Conservation (phyloP, 345 rosid genomes). For the Pelargonium nanum region DNA sequence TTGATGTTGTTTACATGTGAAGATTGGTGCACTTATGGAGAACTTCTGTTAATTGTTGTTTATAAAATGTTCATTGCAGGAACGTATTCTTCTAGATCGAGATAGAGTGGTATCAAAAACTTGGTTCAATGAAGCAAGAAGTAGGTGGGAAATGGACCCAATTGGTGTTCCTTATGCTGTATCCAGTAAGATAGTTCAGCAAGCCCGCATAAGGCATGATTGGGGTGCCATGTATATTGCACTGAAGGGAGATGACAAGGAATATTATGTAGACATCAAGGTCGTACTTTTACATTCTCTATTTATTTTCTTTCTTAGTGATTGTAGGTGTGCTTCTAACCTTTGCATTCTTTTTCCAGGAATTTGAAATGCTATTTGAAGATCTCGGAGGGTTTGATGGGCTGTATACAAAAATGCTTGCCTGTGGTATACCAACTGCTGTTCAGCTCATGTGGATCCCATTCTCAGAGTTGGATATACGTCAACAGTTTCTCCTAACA, state of each 20-base stretch:
- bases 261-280: slow-evolving; percentile 64
- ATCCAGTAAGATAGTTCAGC: slow-evolving; percentile 63
- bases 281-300: slow-evolving; percentile 29
- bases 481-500: slow-evolving; percentile 60
- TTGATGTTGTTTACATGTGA: no score
- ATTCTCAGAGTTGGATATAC: slow-evolving; percentile 65
- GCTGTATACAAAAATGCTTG: slow-evolving; percentile 83
- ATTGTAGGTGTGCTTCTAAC: no score
- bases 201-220: slow-evolving; percentile 86
- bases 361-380: slow-evolving; percentile 74
- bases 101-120: slow-evolving; percentile 84
- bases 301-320: no score
- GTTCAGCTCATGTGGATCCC: slow-evolving; percentile 95
- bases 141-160: slow-evolving; percentile 86
- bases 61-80: no score
- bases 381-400: slow-evolving; percentile 93
- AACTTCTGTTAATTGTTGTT: no score
- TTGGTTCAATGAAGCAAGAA: slow-evolving; percentile 72
- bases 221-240: slow-evolving; percentile 78
- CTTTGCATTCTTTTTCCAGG: no score
- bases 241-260: slow-evolving; percentile 76
- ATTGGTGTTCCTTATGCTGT: slow-evolving; percentile 82
- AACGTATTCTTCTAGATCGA: slow-evolving; percentile 70
- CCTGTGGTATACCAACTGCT: slow-evolving; percentile 63
- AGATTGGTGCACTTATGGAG: no score